These are phyloP conservation scores for Amanita pallidorosea DNA, from an alignment of 768 basidiomycete species.

Conservation along the genomic window DNA sequence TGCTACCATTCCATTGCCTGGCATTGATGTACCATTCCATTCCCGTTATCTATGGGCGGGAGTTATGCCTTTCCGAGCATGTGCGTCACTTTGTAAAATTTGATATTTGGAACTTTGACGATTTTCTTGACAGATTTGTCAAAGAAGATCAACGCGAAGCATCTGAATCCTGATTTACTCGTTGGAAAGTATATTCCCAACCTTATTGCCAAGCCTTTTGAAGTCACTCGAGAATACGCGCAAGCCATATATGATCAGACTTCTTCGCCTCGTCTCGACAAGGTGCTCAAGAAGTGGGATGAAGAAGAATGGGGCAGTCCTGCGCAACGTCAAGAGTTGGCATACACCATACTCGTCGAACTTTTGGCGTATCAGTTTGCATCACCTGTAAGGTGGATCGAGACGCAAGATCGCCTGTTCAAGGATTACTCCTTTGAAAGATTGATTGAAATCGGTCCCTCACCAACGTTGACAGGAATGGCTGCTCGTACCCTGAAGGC, in stretches of 20 bases:
- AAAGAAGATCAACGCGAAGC: slow-evolving; percentile 90
- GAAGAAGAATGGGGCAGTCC: slow-evolving; percentile 75
- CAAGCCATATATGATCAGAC: slow-evolving; percentile 97
- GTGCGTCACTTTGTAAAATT: slow-evolving; percentile 35
- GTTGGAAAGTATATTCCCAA: slow-evolving; percentile 96
- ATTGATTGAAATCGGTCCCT: slow-evolving; percentile 92
- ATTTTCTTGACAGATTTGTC: slow-evolving; percentile 56
- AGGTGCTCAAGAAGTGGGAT: slow-evolving; percentile 92
- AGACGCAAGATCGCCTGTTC: slow-evolving; percentile 96
- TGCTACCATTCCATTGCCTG: slow-evolving; percentile 89
- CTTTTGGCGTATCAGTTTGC: slow-evolving; percentile 97
- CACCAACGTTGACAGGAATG: slow-evolving; percentile 94
- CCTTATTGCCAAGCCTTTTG: slow-evolving; percentile 82
- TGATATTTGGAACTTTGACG: neutral
- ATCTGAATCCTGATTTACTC: slow-evolving; percentile 91
- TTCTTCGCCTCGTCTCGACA: slow-evolving; percentile 87
- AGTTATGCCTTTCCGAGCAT: slow-evolving; percentile 94
- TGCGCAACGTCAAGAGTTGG: slow-evolving; percentile 84
- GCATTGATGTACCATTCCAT: slow-evolving; percentile 99
- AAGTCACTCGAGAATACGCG: slow-evolving; percentile 76
- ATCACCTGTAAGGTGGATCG: slow-evolving; percentile 98
- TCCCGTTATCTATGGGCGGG: slow-evolving; percentile 99
- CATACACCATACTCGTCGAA: slow-evolving; percentile 94
- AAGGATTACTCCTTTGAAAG: slow-evolving; percentile 80
- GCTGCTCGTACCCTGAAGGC: slow-evolving; percentile 82